Evolutionary conservation across 169 alveolate species (phyloP).

Genomic region (Ichthyophthirius multifiliis): DNA sequence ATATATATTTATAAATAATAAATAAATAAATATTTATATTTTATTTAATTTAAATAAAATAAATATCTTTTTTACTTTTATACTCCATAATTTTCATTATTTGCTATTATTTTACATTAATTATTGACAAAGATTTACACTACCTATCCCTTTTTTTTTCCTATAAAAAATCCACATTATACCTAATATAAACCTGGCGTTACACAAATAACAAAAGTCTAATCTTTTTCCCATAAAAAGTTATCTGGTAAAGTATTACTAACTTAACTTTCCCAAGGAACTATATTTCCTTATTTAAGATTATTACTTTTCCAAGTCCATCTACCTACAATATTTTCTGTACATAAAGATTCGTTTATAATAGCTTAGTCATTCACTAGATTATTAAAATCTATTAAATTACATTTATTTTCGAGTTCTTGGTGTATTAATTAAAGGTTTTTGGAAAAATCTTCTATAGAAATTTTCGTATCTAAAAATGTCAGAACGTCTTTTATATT

Average conservation of each 20-base stretch:
- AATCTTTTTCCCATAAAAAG: constrained; percentile 82
- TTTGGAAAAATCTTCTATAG: constrained; percentile 44
- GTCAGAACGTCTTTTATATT: constrained; percentile 10
- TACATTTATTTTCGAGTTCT: constrained; percentile 4
- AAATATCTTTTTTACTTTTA: too few species aligned
- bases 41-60: too few species aligned
- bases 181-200: constrained; percentile 81
- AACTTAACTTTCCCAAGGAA: constrained; percentile 85
- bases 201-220: constrained; percentile 58
- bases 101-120: too few species aligned
- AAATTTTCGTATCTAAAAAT: background rate
- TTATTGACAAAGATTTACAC: too few species aligned
- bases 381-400: constrained; percentile 39
- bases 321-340: constrained; percentile 82
- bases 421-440: constrained; percentile 17
- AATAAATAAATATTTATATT: too few species aligned
- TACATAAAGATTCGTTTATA: constrained; percentile 75
- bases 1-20: too few species aligned
- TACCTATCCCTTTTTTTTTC: too few species aligned
- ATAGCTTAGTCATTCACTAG: constrained; percentile 62
- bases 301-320: constrained; percentile 86
- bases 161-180: too few species aligned
- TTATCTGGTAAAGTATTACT: constrained; percentile 85
- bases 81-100: too few species aligned
- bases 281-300: constrained; percentile 58